phyloP scores from a whole-genome alignment of 208 protist species.

The Leishmania arabica region DNA sequence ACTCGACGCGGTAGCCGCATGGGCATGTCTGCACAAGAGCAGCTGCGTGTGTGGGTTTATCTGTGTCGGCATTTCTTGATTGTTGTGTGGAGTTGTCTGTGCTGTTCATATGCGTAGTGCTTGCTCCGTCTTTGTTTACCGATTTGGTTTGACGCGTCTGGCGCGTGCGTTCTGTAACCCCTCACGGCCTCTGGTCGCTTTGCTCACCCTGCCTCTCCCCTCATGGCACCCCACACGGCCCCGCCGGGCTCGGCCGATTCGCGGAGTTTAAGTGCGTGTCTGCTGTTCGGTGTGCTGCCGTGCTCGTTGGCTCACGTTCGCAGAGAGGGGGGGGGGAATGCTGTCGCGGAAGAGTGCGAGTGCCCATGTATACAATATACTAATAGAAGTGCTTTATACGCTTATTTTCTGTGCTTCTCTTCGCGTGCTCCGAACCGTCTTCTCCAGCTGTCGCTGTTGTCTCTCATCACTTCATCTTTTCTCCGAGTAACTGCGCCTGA shows the following conservation, averaged over 20 bases:
- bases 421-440: neutral
- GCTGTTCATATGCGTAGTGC: neutral
- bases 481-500: neutral
- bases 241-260: neutral
- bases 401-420: neutral
- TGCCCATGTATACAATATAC: neutral
- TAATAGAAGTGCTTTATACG: neutral
- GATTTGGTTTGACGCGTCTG: neutral
- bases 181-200: slow-evolving; percentile 15
- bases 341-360: neutral
- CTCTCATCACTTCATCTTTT: neutral
- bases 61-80: neutral
- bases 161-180: neutral
- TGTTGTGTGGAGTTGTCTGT: neutral
- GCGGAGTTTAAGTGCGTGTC: neutral
- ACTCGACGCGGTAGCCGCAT: slow-evolving; percentile 13
- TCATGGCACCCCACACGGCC: neutral
- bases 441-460: neutral
- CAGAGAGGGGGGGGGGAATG: neutral
- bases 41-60: neutral
- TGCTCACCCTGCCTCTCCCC: neutral
- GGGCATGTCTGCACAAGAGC: neutral
- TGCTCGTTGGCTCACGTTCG: neutral
- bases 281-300: neutral
- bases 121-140: neutral